Conservation (phyloP, 176 grass and related monocot species). For the Oryza meyeriana region DNA sequence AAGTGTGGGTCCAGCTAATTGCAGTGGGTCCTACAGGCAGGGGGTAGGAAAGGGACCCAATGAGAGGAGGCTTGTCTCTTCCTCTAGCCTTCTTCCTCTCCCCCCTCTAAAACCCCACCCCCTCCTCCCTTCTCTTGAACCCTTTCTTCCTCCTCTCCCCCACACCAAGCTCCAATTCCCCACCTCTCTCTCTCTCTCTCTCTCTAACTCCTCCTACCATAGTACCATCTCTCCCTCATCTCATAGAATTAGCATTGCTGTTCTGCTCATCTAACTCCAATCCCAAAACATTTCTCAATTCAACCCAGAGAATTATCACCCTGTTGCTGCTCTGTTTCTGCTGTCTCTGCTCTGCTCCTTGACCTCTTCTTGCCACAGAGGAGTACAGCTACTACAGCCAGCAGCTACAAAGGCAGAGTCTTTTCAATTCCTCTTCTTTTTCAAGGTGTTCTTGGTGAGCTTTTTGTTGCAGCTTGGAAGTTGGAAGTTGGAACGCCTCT, state of each 20-base stretch:
- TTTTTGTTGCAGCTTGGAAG: not conserved
- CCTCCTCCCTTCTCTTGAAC: constrained; percentile 43
- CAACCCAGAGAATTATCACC: constrained; percentile 4
- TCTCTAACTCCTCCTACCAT: not conserved
- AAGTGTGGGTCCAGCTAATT: not conserved
- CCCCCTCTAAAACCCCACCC: constrained; percentile 60
- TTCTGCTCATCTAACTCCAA: constrained; percentile 16
- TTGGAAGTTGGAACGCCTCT: not conserved
- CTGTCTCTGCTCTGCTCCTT: constrained; percentile 25
- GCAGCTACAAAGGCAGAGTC: not conserved
- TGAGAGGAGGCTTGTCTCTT: constrained; percentile 59
- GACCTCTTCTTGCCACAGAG: constrained; percentile 35
- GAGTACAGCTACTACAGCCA: not conserved
- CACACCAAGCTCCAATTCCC: constrained; percentile 3
- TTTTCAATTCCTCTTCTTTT: constrained; percentile 7
- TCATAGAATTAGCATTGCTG: constrained; percentile 23
- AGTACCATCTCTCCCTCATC: not conserved
- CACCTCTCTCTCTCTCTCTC: not conserved
- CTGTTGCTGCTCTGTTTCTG: constrained; percentile 27
- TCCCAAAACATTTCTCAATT: constrained; percentile 13
- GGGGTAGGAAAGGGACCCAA: constrained; percentile 24
- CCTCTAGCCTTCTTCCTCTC: constrained; percentile 6
- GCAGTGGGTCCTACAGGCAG: constrained; percentile 20
- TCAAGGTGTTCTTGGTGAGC: constrained; percentile 26
- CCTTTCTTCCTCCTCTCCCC: constrained; percentile 36